These are phyloP conservation scores for Hypsizygus marmoreus DNA, from an alignment of 768 basidiomycete genomes.

Conservation along the genomic window DNA sequence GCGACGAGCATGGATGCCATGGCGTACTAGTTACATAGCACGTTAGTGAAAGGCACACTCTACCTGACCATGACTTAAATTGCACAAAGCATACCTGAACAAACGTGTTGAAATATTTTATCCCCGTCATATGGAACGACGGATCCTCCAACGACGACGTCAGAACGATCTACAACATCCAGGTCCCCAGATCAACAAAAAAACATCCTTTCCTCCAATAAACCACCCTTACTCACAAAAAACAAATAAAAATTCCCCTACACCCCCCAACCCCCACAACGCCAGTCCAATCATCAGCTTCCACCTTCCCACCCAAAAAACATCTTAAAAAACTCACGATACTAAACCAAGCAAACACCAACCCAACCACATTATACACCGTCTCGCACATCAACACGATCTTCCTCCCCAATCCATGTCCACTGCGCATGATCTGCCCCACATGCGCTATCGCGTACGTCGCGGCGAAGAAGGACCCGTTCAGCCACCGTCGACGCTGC, in stretches of 20 bases:
- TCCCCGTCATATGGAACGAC: slow-evolving; percentile 62
- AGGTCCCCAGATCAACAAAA: no score
- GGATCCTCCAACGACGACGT: slow-evolving; percentile 85
- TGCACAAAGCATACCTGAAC: slow-evolving; percentile 55
- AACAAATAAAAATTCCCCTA: slow-evolving; percentile 96
- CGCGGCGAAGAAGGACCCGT: slow-evolving; percentile 94
- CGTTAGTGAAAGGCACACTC: neutral
- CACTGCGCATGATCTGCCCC: slow-evolving; percentile 76
- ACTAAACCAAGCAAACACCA: slow-evolving; percentile 93
- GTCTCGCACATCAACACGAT: slow-evolving; percentile 75
- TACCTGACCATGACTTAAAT: neutral
- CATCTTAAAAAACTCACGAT: slow-evolving; percentile 53
- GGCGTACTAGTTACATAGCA: slow-evolving; percentile 53
- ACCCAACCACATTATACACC: slow-evolving; percentile 82
- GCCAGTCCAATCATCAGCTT: neutral
- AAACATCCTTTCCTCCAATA: no score
- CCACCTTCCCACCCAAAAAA: neutral
- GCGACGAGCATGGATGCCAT: slow-evolving; percentile 86
- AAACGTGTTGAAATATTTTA: slow-evolving; percentile 74
- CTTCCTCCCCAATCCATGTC: slow-evolving; percentile 81
- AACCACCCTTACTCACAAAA: slow-evolving; percentile 60
- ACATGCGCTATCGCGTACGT: slow-evolving; percentile 91
- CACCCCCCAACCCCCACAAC: no score
- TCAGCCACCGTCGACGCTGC: slow-evolving; percentile 87
- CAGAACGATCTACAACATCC: slow-evolving; percentile 78